Conservation (phyloP, 768 basidiomycete genomes). For the Pisolithus albus region DNA sequence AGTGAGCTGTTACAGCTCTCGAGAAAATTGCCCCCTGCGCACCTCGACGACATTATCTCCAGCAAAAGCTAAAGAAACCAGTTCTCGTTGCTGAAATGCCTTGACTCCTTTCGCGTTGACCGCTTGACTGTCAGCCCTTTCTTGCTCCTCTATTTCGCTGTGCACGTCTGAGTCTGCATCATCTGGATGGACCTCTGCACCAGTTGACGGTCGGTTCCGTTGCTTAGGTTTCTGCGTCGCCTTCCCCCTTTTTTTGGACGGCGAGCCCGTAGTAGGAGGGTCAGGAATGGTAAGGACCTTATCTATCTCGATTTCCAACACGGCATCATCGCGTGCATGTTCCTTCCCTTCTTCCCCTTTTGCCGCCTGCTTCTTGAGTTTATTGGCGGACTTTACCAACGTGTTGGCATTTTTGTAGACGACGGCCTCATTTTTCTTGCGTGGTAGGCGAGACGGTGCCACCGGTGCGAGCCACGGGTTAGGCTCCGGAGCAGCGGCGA, state of each 20-base stretch:
- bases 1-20: neutral
- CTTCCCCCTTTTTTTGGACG: slow-evolving; percentile 16
- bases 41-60: slow-evolving; percentile 95
- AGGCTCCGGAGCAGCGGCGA: slow-evolving; percentile 7
- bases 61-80: slow-evolving; percentile 93
- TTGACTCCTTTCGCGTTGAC: slow-evolving; percentile 34
- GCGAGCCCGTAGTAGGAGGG: neutral
- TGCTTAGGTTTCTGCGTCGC: neutral
- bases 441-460: slow-evolving; percentile 40
- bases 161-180: slow-evolving; percentile 48
- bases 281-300: slow-evolving; percentile 15
- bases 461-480: slow-evolving; percentile 79
- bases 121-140: slow-evolving; percentile 39
- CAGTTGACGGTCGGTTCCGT: neutral
- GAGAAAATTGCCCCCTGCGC: slow-evolving; percentile 13
- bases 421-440: slow-evolving; percentile 68
- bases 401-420: slow-evolving; percentile 61
- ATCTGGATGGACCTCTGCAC: slow-evolving; percentile 12
- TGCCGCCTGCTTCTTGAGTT: slow-evolving; percentile 57
- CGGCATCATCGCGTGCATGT: slow-evolving; percentile 64
- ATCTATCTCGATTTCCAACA: slow-evolving; percentile 60
- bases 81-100: slow-evolving; percentile 84
- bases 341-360: slow-evolving; percentile 54
- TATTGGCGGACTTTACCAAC: slow-evolving; percentile 62
- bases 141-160: slow-evolving; percentile 69